Evolutionary conservation across 257 asterid genomes (phyloP).

Genomic region (Plantago major): DNA sequence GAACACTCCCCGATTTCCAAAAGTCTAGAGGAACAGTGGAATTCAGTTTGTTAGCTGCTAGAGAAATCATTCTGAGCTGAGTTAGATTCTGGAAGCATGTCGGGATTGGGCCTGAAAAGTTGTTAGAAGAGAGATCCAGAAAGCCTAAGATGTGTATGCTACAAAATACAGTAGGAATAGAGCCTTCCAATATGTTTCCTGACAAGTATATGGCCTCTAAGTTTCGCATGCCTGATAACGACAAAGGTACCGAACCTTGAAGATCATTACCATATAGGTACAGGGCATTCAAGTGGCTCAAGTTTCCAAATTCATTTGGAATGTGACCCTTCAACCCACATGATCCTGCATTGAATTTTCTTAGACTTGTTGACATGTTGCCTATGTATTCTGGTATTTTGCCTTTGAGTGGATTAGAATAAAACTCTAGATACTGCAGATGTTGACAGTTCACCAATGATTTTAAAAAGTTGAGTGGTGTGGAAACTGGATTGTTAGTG

Average conservation of each 20-base stretch:
- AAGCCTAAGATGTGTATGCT: slow-evolving; percentile 27
- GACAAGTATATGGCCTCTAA: slow-evolving; percentile 30
- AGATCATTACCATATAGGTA: slow-evolving; percentile 22
- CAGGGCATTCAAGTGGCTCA: slow-evolving; percentile 25
- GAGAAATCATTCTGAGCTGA: slow-evolving; percentile 21
- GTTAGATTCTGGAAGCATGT: slow-evolving; percentile 23
- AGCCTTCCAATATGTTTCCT: slow-evolving; percentile 24
- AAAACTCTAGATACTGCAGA: slow-evolving; percentile 23
- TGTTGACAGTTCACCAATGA: slow-evolving; percentile 28
- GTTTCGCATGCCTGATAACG: slow-evolving; percentile 23
- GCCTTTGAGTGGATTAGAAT: slow-evolving; percentile 32
- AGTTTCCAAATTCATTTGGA: slow-evolving; percentile 30
- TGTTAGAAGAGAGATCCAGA: slow-evolving; percentile 28
- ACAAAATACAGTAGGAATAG: slow-evolving; percentile 25
- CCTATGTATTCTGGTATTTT: slow-evolving; percentile 25
- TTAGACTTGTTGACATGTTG: slow-evolving; percentile 26
- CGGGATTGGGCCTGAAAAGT: slow-evolving; percentile 32
- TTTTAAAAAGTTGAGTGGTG: slow-evolving; percentile 27
- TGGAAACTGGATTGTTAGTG: slow-evolving; percentile 17
- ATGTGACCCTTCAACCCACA: slow-evolving; percentile 30
- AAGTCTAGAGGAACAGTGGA: slow-evolving; percentile 26
- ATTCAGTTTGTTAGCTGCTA: slow-evolving; percentile 29
- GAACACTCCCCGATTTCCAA: slow-evolving; percentile 29
- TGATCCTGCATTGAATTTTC: slow-evolving; percentile 19
- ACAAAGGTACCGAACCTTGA: slow-evolving; percentile 25